phyloP scores from a whole-genome alignment of 306 rosid species.

The Amphicarpaea edgeworthii region DNA sequence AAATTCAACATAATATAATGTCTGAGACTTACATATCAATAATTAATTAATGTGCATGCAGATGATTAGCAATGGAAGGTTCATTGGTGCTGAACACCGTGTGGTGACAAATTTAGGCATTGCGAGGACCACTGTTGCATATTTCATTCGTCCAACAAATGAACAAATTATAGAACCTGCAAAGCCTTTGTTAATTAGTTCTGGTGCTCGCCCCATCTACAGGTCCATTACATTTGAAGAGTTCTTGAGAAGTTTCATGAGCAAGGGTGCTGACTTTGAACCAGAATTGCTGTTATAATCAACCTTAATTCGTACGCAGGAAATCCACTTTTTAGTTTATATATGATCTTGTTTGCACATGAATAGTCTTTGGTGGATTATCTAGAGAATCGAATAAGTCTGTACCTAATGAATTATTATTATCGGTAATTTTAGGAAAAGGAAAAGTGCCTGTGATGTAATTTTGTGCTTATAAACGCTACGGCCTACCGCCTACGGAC shows the following conservation, averaged over 20 bases:
- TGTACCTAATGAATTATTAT: neutral
- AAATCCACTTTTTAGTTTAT: neutral
- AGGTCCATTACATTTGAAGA: conserved; percentile 53
- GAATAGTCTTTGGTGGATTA: neutral
- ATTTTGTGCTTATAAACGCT: neutral
- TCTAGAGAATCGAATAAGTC: neutral
- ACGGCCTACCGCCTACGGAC: no score
- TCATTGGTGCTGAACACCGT: conserved; percentile 69
- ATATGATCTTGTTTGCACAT: neutral
- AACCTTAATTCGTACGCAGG: neutral
- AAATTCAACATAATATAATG: neutral
- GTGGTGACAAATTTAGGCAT: conserved; percentile 62
- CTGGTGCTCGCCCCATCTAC: conserved; percentile 46
- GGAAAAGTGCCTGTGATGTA: neutral
- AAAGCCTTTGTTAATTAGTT: conserved; percentile 49
- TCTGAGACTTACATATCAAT: conserved; percentile 1
- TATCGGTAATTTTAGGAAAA: neutral
- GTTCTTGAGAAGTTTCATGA: conserved; percentile 49
- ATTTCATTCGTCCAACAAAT: conserved; percentile 61
- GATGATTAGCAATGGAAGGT: conserved; percentile 70
- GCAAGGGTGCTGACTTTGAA: conserved; percentile 45
- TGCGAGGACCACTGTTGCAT: conserved; percentile 59
- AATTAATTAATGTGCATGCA: no score
- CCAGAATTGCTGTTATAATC: conserved; percentile 31
- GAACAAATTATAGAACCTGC: conserved; percentile 63